These are phyloP conservation scores for Colletotrichum filicis DNA, from an alignment of 2,329 filamentous ascomycete genomes.

Conservation along the genomic window DNA sequence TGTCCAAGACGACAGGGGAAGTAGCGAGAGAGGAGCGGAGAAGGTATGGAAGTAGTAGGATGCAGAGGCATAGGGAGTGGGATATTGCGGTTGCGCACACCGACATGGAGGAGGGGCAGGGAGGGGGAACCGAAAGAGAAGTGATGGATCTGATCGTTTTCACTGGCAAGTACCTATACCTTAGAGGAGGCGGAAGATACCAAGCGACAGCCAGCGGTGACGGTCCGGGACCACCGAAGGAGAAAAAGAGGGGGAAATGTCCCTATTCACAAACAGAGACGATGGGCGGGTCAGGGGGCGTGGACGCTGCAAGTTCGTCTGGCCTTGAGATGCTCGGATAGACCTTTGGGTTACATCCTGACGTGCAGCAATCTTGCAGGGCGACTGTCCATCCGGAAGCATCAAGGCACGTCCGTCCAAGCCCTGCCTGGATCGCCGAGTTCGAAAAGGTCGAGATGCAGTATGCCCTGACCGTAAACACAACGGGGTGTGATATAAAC, in stretches of 20 bases:
- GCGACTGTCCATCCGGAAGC: conserved; percentile 20
- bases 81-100: neutral
- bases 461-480: neutral
- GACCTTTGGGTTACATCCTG: conserved; percentile 17
- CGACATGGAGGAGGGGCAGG: neutral
- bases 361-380: conserved; percentile 22
- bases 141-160: conserved; percentile 4
- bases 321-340: conserved; percentile 9
- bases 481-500: neutral
- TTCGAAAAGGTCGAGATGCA: neutral
- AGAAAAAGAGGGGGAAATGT: conserved; percentile 7
- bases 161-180: conserved; percentile 21
- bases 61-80: neutral
- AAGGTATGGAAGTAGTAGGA: neutral
- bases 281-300: conserved; percentile 12
- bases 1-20: neutral
- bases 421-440: neutral
- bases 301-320: conserved; percentile 15
- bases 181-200: conserved; percentile 14
- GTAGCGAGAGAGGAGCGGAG: neutral
- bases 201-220: conserved; percentile 1
- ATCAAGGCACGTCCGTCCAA: conserved; percentile 14
- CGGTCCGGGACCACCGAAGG: conserved; percentile 13
- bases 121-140: conserved; percentile 6
- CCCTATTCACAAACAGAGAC: conserved; percentile 18